A percentile compares a stretch with the other conserved stretches of the same genome.
phyloP scores from a whole-genome alignment of 2,329 filamentous ascomycete species.

The Emergomyces africanus region DNA sequence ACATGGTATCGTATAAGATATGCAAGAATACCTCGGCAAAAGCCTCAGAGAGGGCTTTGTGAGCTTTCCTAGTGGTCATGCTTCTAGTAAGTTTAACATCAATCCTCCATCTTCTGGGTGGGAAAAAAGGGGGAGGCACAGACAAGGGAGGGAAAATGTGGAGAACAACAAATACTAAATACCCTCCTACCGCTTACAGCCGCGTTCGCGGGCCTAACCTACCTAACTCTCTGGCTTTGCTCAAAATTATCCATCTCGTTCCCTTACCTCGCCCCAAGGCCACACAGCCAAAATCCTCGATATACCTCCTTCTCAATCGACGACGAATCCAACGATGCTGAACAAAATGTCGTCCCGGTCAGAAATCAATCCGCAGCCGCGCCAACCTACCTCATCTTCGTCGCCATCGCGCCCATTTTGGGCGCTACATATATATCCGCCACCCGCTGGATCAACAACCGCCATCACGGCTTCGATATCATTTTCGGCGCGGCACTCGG shows the following conservation, averaged over 20 bases:
- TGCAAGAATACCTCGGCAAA: constrained; percentile 52
- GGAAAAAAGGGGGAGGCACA: too few relatives aligned
- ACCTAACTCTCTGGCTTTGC: constrained; percentile 76
- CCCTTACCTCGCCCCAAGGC: constrained; percentile 27
- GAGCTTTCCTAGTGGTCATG: constrained; percentile 68
- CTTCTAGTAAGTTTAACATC: constrained; percentile 42
- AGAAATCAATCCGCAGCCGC: constrained; percentile 69
- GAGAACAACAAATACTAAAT: constrained; percentile 4
- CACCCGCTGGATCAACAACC: constrained; percentile 77
- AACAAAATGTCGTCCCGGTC: constrained; percentile 36
- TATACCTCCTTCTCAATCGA: constrained; percentile 5
- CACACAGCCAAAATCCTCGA: constrained; percentile 14
- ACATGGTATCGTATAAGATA: constrained; percentile 62
- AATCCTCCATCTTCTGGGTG: background rate
- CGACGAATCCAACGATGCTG: background rate
- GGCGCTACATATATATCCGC: constrained; percentile 69
- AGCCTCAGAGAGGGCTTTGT: constrained; percentile 65
- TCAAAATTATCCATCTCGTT: constrained; percentile 39
- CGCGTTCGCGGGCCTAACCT: constrained; percentile 66
- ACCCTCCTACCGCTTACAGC: constrained; percentile 27
- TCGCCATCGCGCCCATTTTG: constrained; percentile 59
- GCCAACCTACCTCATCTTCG: constrained; percentile 61
- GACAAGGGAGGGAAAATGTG: background rate
- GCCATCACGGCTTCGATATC: constrained; percentile 88
- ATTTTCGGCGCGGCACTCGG: constrained; percentile 75